Evolutionary conservation across 2,329 filamentous ascomycete species (phyloP).

Genomic region (Diatrype stigma): DNA sequence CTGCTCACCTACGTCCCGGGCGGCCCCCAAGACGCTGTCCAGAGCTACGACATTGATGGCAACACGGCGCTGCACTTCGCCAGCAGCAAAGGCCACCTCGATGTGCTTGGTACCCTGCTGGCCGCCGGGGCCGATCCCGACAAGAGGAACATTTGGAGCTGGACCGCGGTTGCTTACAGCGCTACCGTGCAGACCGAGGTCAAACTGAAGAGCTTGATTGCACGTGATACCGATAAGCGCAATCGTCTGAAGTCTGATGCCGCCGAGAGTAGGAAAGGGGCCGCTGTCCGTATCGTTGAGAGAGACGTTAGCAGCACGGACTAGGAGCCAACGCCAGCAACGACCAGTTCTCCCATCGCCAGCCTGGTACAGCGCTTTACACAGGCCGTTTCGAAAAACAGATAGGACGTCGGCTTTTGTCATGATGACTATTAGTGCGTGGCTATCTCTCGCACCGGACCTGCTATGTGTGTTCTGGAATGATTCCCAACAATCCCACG

Average conservation of each 20-base stretch:
- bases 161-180: slow-evolving; percentile 80
- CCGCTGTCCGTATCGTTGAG: slow-evolving; percentile 41
- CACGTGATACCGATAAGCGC: slow-evolving; percentile 60
- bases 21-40: slow-evolving; percentile 50
- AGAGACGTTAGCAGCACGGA: slow-evolving; percentile 32
- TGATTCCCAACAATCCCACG: too few species aligned
- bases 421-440: too few species aligned
- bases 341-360: background rate
- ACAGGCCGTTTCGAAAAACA: background rate
- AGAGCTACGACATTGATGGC: slow-evolving; percentile 63
- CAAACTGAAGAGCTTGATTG: slow-evolving; percentile 73
- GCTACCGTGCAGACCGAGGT: slow-evolving; percentile 79
- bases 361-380: background rate
- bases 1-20: slow-evolving; percentile 57
- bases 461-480: too few species aligned
- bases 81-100: slow-evolving; percentile 73
- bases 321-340: slow-evolving; percentile 16
- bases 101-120: slow-evolving; percentile 71
- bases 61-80: slow-evolving; percentile 88
- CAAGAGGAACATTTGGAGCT: slow-evolving; percentile 69
- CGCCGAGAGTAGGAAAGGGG: slow-evolving; percentile 37
- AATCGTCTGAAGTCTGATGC: slow-evolving; percentile 37
- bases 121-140: slow-evolving; percentile 73
- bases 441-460: too few species aligned
- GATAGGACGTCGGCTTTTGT: too few species aligned